phyloP scores from a whole-genome alignment of 1,284 basidiomycete genomes.

The Melanopsichium pennsylvanicum region DNA sequence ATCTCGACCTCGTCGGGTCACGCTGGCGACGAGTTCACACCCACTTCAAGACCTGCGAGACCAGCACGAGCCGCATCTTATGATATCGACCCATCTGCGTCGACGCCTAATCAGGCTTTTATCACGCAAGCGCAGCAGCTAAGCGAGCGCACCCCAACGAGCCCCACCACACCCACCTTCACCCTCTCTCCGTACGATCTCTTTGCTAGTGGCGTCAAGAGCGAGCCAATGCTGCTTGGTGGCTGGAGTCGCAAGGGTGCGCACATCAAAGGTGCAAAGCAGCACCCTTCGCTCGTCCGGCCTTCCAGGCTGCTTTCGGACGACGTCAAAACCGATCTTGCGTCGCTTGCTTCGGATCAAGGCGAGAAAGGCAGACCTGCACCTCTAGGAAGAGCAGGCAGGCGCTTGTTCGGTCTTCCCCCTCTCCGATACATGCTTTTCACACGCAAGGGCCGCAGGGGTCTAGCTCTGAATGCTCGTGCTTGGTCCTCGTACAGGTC shows the following conservation, averaged over 20 bases:
- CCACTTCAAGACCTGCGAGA: conserved; percentile 1
- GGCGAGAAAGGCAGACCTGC: neutral
- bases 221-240: conserved; percentile 19
- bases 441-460: conserved; percentile 19
- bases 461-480: neutral
- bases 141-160: conserved; percentile 11
- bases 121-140: neutral
- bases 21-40: neutral
- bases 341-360: conserved; percentile 11
- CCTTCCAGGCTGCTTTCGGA: conserved; percentile 16
- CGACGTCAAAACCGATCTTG: conserved; percentile 15
- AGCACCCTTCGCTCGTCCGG: conserved; percentile 18
- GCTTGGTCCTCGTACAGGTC: conserved; percentile 8
- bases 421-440: conserved; percentile 19
- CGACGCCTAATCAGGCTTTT: neutral
- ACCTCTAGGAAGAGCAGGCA: neutral
- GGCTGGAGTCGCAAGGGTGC: conserved; percentile 21
- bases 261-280: conserved; percentile 11
- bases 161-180: conserved; percentile 19
- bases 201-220: neutral
- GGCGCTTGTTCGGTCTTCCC: neutral
- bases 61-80: conserved; percentile 8
- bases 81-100: neutral
- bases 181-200: conserved; percentile 2
- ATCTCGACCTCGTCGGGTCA: neutral